A percentile compares a stretch with the other conserved stretches of the same genome.
phyloP scores from a whole-genome alignment of 306 rosid species.

The Begonia fuchsioides region DNA sequence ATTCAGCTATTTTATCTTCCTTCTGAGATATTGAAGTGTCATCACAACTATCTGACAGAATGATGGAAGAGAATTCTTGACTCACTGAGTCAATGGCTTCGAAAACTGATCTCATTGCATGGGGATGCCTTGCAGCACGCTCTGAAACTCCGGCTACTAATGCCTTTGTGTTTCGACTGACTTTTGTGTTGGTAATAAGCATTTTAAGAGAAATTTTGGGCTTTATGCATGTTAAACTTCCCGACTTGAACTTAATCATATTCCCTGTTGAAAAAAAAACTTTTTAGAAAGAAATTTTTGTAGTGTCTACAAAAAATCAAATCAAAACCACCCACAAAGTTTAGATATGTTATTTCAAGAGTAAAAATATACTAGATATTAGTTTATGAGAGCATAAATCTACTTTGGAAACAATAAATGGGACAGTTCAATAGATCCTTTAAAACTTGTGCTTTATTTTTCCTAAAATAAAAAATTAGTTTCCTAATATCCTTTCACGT shows the following conservation, averaged over 20 bases:
- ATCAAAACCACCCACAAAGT: too few species aligned
- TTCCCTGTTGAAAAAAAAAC: constrained; percentile 49
- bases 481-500: too few species aligned
- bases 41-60: constrained; percentile 48
- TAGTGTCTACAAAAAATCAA: too few species aligned
- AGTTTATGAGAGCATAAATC: too few species aligned
- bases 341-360: too few species aligned
- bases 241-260: constrained; percentile 80
- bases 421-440: too few species aligned
- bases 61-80: constrained; percentile 48
- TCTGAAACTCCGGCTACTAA: constrained; percentile 91
- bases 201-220: constrained; percentile 54
- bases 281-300: background rate
- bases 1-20: constrained; percentile 68
- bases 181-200: constrained; percentile 92
- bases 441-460: too few species aligned
- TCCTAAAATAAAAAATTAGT: too few species aligned
- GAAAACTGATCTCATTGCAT: constrained; percentile 72
- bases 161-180: constrained; percentile 91
- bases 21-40: constrained; percentile 47
- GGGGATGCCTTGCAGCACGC: constrained; percentile 63
- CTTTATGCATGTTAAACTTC: constrained; percentile 42
- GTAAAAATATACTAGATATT: too few species aligned
- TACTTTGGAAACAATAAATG: too few species aligned
- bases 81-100: constrained; percentile 76